phyloP scores from a whole-genome alignment of 139 green algal species.

The Limnomonas spitsbergensis region DNA sequence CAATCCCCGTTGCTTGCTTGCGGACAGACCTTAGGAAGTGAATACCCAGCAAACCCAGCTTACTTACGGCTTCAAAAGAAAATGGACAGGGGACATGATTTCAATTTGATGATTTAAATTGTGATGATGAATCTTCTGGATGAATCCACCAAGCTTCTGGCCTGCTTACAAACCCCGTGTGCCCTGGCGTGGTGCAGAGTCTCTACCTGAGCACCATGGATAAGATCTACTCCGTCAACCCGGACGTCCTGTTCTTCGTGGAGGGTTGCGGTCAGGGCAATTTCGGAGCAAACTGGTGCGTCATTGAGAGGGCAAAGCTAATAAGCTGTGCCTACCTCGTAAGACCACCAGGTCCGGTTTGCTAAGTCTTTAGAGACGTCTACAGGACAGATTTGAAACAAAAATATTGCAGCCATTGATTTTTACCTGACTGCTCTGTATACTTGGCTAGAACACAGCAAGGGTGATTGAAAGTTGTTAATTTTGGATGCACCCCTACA shows the following conservation, averaged over 20 bases:
- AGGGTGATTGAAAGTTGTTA: not conserved
- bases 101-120: not conserved
- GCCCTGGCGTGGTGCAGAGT: not conserved
- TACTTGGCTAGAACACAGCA: not conserved
- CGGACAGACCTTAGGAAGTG: too few species aligned
- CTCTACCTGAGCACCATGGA: constrained; percentile 14
- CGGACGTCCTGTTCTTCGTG: constrained; percentile 3
- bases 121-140: not conserved
- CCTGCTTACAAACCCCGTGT: not conserved
- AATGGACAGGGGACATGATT: too few species aligned
- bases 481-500: not conserved
- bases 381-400: not conserved
- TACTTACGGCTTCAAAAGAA: too few species aligned
- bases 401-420: too few species aligned
- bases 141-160: not conserved
- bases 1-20: too few species aligned
- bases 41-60: too few species aligned
- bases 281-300: constrained; percentile 3
- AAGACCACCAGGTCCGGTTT: not conserved
- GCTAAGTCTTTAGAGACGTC: not conserved
- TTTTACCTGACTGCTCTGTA: not conserved
- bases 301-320: not conserved
- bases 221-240: constrained; percentile 6
- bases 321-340: not conserved
- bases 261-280: constrained; percentile 10